Percentiles rank a stretch among this genome's conserved stretches.
Evolutionary conservation across 73 alveolate genomes (phyloP).

Genomic region (Paramecium biaurelia): DNA sequence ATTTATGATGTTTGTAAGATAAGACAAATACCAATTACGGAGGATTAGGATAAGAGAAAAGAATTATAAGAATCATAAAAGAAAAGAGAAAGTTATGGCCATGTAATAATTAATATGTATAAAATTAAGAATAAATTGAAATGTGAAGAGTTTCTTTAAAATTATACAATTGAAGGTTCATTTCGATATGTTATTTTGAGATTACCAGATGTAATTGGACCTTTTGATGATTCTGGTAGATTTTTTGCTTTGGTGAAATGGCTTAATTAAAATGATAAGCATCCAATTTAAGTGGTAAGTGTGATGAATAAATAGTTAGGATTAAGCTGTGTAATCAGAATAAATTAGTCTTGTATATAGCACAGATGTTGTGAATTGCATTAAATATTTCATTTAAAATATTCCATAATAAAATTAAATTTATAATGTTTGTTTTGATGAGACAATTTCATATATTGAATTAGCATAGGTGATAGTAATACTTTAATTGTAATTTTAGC

Average conservation of each 20-base stretch:
- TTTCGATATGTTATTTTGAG: conserved; percentile 64
- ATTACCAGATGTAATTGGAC: conserved; percentile 84
- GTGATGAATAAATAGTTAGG: neutral
- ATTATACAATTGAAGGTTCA: neutral
- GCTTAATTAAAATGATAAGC: conserved; percentile 41
- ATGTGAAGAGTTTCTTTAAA: conserved; percentile 55
- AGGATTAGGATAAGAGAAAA: conserved; percentile 42
- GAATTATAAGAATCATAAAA: neutral
- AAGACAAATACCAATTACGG: conserved; percentile 19
- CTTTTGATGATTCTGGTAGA: conserved; percentile 81
- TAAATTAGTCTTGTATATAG: conserved; percentile 66
- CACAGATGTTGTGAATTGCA: conserved; percentile 60
- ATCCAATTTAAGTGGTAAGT: conserved; percentile 55
- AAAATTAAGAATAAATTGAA: conserved; percentile 43
- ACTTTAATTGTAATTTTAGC: neutral
- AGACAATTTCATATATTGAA: conserved; percentile 50
- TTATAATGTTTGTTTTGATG: conserved; percentile 69
- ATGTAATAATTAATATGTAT: neutral
- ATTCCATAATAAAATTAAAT: conserved; percentile 37
- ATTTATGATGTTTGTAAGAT: conserved; percentile 58
- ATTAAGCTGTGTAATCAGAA: conserved; percentile 18
- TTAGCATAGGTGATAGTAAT: conserved; percentile 46
- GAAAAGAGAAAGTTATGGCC: conserved; percentile 60
- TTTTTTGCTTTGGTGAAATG: conserved; percentile 73
- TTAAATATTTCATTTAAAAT: neutral